These are phyloP conservation scores for Phytophthora cajani DNA, from an alignment of 352 stramenopile species.

Conservation along the genomic window DNA sequence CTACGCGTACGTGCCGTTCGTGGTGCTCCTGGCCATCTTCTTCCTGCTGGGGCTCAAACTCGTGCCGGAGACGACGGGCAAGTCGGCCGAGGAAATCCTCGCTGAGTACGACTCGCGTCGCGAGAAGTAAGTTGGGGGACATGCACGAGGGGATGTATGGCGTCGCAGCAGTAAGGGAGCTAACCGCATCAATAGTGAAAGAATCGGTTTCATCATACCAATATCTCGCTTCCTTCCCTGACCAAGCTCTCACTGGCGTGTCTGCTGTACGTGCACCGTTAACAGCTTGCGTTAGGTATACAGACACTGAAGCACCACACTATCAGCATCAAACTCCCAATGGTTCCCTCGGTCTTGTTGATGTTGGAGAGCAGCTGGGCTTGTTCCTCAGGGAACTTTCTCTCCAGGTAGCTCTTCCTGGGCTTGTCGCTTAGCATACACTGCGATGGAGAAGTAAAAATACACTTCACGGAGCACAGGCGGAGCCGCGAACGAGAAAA, in stretches of 20 bases:
- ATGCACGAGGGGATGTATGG: no score
- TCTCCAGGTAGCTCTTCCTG: background rate
- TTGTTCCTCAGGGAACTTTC: no score
- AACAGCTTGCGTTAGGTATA: background rate
- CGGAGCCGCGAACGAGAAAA: background rate
- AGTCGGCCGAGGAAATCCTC: slow-evolving; percentile 42
- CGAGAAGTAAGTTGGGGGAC: slow-evolving; percentile 11
- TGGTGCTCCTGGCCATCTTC: slow-evolving; percentile 32
- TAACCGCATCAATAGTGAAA: no score
- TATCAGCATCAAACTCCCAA: no score
- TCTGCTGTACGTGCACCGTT: no score
- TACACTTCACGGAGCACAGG: background rate
- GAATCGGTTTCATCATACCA: no score
- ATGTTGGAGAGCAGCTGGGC: background rate
- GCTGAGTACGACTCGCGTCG: slow-evolving; percentile 30
- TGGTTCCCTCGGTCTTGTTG: background rate
- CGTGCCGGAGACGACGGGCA: slow-evolving; percentile 40
- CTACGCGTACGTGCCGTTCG: slow-evolving; percentile 49
- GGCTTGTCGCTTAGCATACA: background rate
- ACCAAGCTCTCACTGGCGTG: no score
- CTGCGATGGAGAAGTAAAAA: background rate
- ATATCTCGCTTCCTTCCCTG: no score
- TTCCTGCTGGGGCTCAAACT: slow-evolving; percentile 27
- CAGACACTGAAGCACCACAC: background rate
- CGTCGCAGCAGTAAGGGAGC: no score